Conservation (phyloP, 306 rosid genomes). For the Neltuma alba region DNA sequence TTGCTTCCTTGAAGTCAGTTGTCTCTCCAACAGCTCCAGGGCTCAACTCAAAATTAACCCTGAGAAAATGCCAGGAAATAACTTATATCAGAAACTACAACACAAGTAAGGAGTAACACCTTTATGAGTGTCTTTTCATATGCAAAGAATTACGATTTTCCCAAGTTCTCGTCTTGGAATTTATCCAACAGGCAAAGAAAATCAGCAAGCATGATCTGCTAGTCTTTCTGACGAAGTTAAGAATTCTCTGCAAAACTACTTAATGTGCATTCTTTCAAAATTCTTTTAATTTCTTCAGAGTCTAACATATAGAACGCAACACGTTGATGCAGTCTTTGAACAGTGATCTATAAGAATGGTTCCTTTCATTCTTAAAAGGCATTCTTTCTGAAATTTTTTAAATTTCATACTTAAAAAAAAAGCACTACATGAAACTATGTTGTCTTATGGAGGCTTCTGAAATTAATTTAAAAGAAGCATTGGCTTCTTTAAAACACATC, state of each 20-base stretch:
- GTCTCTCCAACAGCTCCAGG: slow-evolving; percentile 79
- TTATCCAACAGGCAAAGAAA: not conserved
- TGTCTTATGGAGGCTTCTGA: not conserved
- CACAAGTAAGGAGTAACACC: slow-evolving; percentile 4
- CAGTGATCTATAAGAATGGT: slow-evolving; percentile 1
- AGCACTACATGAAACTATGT: not conserved
- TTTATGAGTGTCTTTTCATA: not conserved
- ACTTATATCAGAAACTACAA: slow-evolving; percentile 26
- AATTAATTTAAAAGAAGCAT: not conserved
- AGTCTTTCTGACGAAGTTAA: not conserved
- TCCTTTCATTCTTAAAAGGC: not conserved
- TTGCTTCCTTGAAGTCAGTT: slow-evolving; percentile 76
- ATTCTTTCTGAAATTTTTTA: not conserved
- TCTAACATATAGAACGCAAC: slow-evolving; percentile 11
- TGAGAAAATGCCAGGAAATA: slow-evolving; percentile 46
- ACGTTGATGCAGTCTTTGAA: slow-evolving; percentile 6
- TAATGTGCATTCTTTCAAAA: not conserved
- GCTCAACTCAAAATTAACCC: slow-evolving; percentile 83
- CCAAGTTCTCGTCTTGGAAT: not conserved
- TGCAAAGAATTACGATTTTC: not conserved
- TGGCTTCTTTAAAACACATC: not conserved
- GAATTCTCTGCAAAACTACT: not conserved
- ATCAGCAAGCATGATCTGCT: slow-evolving; percentile 22
- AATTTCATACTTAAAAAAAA: not conserved
- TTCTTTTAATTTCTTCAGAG: not conserved